Evolutionary conservation across 306 rosid species (phyloP).

Genomic region (Casuarina equisetifolia): DNA sequence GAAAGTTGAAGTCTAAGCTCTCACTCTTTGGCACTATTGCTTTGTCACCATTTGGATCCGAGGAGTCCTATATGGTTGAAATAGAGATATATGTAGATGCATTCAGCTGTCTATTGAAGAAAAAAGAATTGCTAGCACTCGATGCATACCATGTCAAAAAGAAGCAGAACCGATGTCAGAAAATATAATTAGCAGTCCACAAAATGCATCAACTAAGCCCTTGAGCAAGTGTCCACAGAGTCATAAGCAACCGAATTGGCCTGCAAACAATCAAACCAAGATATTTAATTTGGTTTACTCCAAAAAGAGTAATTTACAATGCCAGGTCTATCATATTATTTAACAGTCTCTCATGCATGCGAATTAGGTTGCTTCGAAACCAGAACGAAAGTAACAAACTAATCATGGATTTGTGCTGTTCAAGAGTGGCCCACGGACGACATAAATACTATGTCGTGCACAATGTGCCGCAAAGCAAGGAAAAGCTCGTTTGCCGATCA

Average conservation of each 20-base stretch:
- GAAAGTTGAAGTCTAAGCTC: conserved; percentile 53
- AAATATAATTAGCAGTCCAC: background rate
- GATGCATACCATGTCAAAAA: conserved; percentile 24
- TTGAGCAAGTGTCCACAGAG: background rate
- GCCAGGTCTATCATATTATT: background rate
- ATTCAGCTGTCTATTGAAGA: conserved; percentile 1
- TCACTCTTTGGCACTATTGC: conserved; percentile 59
- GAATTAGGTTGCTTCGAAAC: background rate
- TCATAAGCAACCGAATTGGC: background rate
- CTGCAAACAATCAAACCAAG: background rate
- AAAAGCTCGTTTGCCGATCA: background rate
- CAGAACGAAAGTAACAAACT: background rate
- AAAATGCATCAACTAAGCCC: background rate
- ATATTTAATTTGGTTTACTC: background rate
- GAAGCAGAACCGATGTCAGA: conserved; percentile 7
- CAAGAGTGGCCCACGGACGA: background rate
- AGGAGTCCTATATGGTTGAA: conserved; percentile 34
- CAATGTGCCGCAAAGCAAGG: background rate
- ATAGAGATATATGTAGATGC: conserved; percentile 8
- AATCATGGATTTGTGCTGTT: background rate
- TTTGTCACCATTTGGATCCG: conserved; percentile 38
- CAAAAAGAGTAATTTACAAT: background rate
- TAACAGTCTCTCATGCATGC: background rate
- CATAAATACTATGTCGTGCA: background rate
- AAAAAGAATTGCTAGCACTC: background rate